Conservation (phyloP, 2,329 filamentous ascomycete species). For the Capronia epimyces region DNA sequence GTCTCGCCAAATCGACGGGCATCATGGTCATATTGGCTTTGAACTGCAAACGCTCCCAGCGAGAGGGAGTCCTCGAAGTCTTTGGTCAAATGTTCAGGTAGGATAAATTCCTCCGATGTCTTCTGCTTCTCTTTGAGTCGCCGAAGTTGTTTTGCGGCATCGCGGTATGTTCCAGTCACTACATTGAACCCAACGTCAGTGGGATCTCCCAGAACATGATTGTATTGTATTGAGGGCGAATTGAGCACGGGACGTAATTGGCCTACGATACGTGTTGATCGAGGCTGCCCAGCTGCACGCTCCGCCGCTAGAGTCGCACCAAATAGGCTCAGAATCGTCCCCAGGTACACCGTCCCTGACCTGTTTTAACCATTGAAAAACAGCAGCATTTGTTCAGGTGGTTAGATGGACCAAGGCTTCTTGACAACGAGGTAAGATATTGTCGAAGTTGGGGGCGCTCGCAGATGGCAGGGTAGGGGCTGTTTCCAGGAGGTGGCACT, state of each 20-base stretch:
- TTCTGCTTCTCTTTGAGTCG: constrained; percentile 30
- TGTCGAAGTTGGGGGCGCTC: too few species aligned
- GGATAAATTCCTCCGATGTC: constrained; percentile 15
- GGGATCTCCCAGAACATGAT: not conserved
- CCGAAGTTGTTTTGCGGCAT: constrained; percentile 30
- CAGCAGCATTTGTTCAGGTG: too few species aligned
- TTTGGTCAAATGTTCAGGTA: constrained; percentile 24
- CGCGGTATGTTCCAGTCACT: constrained; percentile 33
- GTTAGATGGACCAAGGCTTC: too few species aligned
- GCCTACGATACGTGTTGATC: not conserved
- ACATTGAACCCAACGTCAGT: constrained; percentile 3
- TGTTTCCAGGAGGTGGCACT: not conserved
- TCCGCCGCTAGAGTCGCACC: too few species aligned
- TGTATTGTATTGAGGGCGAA: not conserved
- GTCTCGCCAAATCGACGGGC: constrained; percentile 33
- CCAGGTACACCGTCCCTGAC: too few species aligned
- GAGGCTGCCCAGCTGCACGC: too few species aligned
- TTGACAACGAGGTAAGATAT: too few species aligned
- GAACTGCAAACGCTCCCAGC: constrained; percentile 33
- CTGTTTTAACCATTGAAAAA: too few species aligned
- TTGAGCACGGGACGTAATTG: too few species aligned
- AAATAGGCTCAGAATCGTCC: too few species aligned
- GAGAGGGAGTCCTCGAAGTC: constrained; percentile 35
- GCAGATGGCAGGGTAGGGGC: not conserved
- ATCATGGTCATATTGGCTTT: constrained; percentile 35